Base-by-base conservation (phyloP, 1,284 basidiomycete genomes). In the Fomitopsis pinicola region DNA sequence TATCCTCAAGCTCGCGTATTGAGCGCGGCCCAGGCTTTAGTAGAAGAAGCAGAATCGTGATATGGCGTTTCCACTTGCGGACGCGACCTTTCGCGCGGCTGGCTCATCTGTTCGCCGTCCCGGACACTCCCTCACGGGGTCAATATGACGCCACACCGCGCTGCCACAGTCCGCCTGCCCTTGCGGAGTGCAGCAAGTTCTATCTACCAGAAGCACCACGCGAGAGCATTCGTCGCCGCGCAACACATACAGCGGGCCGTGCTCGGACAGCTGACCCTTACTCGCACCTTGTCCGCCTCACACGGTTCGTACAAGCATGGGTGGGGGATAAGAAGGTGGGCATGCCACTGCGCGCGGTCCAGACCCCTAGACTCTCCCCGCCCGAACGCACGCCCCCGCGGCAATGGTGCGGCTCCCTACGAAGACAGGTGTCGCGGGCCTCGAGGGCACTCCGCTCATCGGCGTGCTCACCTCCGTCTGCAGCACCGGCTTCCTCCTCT, bases 401-500 rank as follows among this genome's bases (percentile, higher is more conserved):
- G 10, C 52, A 19, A 54, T 26, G 35, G 6, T 54, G n/a, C 19
- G 26, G 6, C 35, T 54, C 6, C 52, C 52, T 22, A 59, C 42
- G n/a, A 59, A 60, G 53, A 40, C 53, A 7, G 62, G 58, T 6
- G 17, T 60, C 45, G 15, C 40, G 15, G 19, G 48, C 33, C 48
- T 63, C 7, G 3, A 14, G 26, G 62, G 62, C 28, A 42, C 48
- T 19, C 26, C 55, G 9, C 62, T 63, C 59, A 53, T 63, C 46
- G 44, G 58, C 28, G 46, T 36, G 3, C 59, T 63, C 33, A 63
- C 62, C 9, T 63, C 62, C 8, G 59, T 63, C 14, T 63, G 62
- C 38, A 54, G 55, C 9, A 55, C 35, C 3, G 78, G 77, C 3
- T 79, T 80, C 63, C 63, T 78, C n/a, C 72, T 80, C 5, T 69